Evolutionary conservation across 805 yeast genomes (phyloP), one percentile per base, ranked within the genome.

Genomic region (Hanseniaspora valbyensis): DNA sequence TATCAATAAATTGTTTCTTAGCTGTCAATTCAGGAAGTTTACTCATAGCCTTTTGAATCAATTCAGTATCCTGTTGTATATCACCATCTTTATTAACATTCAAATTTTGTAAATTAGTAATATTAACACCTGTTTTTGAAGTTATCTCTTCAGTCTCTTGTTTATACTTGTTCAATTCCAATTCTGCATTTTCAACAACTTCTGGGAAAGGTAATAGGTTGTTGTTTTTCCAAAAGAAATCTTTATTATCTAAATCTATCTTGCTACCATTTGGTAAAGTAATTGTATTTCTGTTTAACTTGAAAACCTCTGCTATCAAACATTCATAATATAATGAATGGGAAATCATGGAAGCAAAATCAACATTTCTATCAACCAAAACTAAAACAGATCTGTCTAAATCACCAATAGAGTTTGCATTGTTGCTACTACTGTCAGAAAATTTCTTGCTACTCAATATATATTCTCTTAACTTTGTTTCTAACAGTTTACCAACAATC

Each of bases 281-380:
- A 54, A 90, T 83, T 22, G 96, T 82, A 63, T 90, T 89, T 61
- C 95, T 76, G 56, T 80, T 76, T 58, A 92, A 72, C 48, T 77
- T 75, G 63, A 92, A 86, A 4, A 88, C 92, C 63, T 92, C 99
- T 60, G 89, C 84, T 18, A 92, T 92, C 77, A 92, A 80, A 60
- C 96, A 88, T 69, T 90, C 95, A 64, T 92, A 92, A 44, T 94
- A 89, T 96, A 97, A 90, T 12, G 96, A 86, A 67, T 92, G 99
- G 1, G 90, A 77, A 65, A 92, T 81, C 96, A 92, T 90, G 14
- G 95, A 82, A 1, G 92, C 81, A 54, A 92, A 71, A 66, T 92
- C 97, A 53, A 92, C 73, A 61, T 83, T 85, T 65, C 99, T 75
- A 66, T 92, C 99, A 41, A 92, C 67, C 37, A 92, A 65, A 29